Conservation (phyloP, 2,329 filamentous ascomycete genomes). For the Knoxdaviesia capensis region DNA sequence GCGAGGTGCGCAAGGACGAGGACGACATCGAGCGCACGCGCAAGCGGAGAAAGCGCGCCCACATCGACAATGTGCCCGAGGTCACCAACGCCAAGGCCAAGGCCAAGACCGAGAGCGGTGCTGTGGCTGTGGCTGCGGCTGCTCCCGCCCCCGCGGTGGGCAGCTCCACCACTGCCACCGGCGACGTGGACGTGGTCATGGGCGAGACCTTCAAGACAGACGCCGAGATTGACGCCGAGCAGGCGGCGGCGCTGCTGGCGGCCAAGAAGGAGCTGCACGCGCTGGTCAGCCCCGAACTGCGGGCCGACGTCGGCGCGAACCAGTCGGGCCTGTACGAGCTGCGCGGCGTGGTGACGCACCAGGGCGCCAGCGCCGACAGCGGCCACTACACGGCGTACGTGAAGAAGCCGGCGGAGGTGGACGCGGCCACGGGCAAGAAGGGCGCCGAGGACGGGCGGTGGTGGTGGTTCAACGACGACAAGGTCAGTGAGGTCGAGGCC, state of each 20-base stretch:
- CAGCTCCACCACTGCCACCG: slow-evolving; percentile 10
- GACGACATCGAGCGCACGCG: slow-evolving; percentile 78
- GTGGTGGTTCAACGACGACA: slow-evolving; percentile 99
- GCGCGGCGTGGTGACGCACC: slow-evolving; percentile 83
- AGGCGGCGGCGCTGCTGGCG: slow-evolving; percentile 48
- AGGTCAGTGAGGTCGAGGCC: slow-evolving; percentile 73
- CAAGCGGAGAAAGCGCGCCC: slow-evolving; percentile 65
- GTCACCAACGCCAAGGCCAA: slow-evolving; percentile 19
- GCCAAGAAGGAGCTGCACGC: slow-evolving; percentile 78
- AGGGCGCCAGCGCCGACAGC: slow-evolving; percentile 89
- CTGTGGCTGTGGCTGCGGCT: slow-evolving; percentile 21
- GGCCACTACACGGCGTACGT: slow-evolving; percentile 97
- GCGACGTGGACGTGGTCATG: slow-evolving; percentile 54
- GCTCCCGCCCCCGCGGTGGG: slow-evolving; percentile 14
- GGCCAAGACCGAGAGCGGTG: slow-evolving; percentile 16
- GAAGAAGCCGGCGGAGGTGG: slow-evolving; percentile 63
- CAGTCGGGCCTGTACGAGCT: slow-evolving; percentile 92
- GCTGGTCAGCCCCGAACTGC: slow-evolving; percentile 55
- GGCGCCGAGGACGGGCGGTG: slow-evolving; percentile 79
- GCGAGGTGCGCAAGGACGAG: slow-evolving; percentile 87
- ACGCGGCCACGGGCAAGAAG: slow-evolving; percentile 56
- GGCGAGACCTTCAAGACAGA: slow-evolving; percentile 76
- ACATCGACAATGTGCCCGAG: neutral
- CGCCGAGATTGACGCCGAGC: slow-evolving; percentile 77
- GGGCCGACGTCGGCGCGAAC: slow-evolving; percentile 65